These are phyloP conservation scores for Globisporangium cylindrosporum DNA, from an alignment of 352 stramenopile species.

Conservation along the genomic window DNA sequence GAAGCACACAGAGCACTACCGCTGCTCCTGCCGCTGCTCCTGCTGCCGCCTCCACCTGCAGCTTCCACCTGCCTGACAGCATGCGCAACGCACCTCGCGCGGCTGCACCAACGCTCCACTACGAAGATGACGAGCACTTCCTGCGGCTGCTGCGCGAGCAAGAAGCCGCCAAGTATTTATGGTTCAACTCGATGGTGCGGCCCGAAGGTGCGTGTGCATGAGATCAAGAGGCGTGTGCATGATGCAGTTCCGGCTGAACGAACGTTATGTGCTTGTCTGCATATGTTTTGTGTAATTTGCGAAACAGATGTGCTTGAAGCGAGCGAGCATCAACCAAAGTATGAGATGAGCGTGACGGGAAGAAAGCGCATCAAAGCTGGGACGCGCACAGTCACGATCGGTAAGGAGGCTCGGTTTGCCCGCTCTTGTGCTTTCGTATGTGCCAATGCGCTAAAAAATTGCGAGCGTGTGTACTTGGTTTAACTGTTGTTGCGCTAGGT, in stretches of 20 bases:
- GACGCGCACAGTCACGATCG: slow-evolving; percentile 50
- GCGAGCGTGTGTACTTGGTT: background rate
- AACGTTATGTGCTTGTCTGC: background rate
- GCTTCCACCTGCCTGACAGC: background rate
- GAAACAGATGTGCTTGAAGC: slow-evolving; percentile 71
- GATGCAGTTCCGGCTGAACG: background rate
- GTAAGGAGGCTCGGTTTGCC: slow-evolving; percentile 23
- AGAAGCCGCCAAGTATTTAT: slow-evolving; percentile 40
- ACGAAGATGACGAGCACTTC: slow-evolving; percentile 19
- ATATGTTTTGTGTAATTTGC: background rate
- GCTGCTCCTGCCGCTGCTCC: slow-evolving; percentile 1
- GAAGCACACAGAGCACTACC: background rate
- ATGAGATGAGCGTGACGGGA: slow-evolving; percentile 75
- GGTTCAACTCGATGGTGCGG: slow-evolving; percentile 61
- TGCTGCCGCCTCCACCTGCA: background rate
- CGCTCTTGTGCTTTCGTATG: background rate
- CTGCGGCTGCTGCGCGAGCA: slow-evolving; percentile 15
- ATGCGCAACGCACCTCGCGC: slow-evolving; percentile 7
- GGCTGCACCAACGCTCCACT: slow-evolving; percentile 17
- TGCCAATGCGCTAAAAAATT: background rate
- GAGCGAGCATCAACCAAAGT: slow-evolving; percentile 60
- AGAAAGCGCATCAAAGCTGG: slow-evolving; percentile 69
- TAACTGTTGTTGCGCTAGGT: slow-evolving; percentile 25
- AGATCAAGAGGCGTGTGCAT: background rate
- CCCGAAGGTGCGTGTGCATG: slow-evolving; percentile 50